phyloP scores from a whole-genome alignment of 23 red algal species.

The Gracilariopsis chorda region DNA sequence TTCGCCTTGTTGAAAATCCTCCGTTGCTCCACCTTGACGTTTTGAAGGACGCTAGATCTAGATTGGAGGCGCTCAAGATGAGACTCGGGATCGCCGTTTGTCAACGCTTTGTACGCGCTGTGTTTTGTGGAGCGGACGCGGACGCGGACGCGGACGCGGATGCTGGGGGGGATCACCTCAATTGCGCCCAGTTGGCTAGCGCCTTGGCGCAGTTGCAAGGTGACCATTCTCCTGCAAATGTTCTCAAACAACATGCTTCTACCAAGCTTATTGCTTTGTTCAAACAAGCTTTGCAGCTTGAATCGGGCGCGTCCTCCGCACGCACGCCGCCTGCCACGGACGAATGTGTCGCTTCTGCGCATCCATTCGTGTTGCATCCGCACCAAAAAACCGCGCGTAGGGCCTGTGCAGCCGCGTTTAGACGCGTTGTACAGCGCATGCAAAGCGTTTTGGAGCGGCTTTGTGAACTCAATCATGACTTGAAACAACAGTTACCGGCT shows the following conservation, averaged over 20 bases:
- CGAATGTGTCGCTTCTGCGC: background rate
- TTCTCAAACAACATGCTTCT: background rate
- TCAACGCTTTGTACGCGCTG: background rate
- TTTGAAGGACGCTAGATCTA: background rate
- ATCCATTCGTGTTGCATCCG: background rate
- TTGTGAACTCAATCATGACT: background rate
- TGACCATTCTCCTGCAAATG: background rate
- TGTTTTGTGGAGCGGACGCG: background rate
- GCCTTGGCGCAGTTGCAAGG: background rate
- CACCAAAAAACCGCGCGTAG: background rate
- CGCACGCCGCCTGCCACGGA: no score
- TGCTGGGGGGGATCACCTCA: no score
- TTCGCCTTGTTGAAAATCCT: background rate
- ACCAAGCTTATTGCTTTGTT: background rate
- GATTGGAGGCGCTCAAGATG: background rate
- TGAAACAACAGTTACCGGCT: background rate
- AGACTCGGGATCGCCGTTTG: no score
- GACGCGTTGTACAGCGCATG: slow-evolving; percentile 5
- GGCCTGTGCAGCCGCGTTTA: slow-evolving; percentile 29
- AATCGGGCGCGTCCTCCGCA: no score
- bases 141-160: background rate
- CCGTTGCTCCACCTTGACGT: background rate
- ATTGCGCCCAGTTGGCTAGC: background rate
- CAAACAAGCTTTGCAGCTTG: background rate
- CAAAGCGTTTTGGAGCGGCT: slow-evolving; percentile 26